Percentiles rank a stretch among this genome's conserved stretches.
These are phyloP conservation scores for Suillus variegatus DNA, from an alignment of 768 basidiomycete genomes.

Conservation along the genomic window DNA sequence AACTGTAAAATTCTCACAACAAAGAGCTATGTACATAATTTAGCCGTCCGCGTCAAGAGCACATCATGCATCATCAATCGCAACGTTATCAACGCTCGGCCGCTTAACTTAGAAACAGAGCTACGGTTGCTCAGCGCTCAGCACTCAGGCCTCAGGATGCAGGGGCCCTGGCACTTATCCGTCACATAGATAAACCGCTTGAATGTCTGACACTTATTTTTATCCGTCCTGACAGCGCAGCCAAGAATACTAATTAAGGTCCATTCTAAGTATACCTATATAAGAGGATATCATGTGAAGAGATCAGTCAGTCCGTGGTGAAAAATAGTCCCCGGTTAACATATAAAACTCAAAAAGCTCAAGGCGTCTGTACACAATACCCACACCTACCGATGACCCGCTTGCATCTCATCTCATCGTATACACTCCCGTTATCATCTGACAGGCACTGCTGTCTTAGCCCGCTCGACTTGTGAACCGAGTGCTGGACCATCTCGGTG, in stretches of 20 bases:
- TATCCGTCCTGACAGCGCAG: not conserved
- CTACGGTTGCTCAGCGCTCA: too few relatives aligned
- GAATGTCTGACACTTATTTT: not conserved
- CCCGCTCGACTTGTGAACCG: constrained; percentile 44
- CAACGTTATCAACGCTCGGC: too few relatives aligned
- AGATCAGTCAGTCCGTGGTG: constrained; percentile 9
- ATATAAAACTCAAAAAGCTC: constrained; percentile 26
- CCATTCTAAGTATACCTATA: constrained; percentile 11
- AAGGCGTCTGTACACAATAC: not conserved
- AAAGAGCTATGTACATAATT: not conserved
- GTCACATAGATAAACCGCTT: not conserved
- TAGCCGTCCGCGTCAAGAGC: not conserved
- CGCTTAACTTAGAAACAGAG: not conserved
- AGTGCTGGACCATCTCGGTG: constrained; percentile 53
- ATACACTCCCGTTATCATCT: constrained; percentile 45
- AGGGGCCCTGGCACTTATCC: too few relatives aligned
- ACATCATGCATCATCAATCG: not conserved
- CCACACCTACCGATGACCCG: constrained; percentile 22
- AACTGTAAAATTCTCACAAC: not conserved
- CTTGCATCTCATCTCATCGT: constrained; percentile 49
- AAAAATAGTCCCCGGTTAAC: constrained; percentile 5
- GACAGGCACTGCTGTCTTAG: constrained; percentile 57
- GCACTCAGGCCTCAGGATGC: too few relatives aligned
- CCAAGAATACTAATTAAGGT: constrained; percentile 3
- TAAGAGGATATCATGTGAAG: constrained; percentile 6